Evolutionary conservation across 2,329 filamentous ascomycete genomes (phyloP), one percentile per base, ranked within the genome.

Genomic region (Myriosclerotinia duriaeana): DNA sequence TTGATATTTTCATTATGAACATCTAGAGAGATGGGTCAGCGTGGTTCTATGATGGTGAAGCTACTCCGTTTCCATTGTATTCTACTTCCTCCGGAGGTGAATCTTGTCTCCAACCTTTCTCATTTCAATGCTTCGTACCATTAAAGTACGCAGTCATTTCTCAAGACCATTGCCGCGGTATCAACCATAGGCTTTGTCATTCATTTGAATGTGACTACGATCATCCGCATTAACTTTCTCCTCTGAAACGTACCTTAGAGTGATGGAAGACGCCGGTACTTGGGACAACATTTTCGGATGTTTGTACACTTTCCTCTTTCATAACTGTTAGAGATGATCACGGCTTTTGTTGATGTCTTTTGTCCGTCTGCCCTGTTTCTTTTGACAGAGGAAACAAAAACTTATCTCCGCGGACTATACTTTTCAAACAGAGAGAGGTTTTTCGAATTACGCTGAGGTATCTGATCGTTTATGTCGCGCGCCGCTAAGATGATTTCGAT

Each of bases 311-410:
- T 42, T 54, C 67, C 50, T 61, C 74, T 66, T 70, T 70, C 70
- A 66, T 74, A 69, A 76, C 76, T 74, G 65, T 66, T 78, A 80
- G 81, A 84, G 85, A 87, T 76, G 84, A 85, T 85, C 82, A 86
- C 91, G 92, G 87, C 87, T 96, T 97, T 97, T 96, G 84, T 83
- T 84, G 92, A 96, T 89, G 92, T 93, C 80, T 87, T 97, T 97
- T 96, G 91, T 90, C 85, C 91, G 91, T 84, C 88, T 81, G 87
- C 89, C 89, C 87, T 88, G 86, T 85, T 75, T 76, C 65, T 67
- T 65, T 34, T 34, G 5, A 87, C 87, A 87, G 89, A 88, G 90
- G 89, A 93, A 90, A 82, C 89, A 96, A 97, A 97, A 93, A 95
- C 91, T 81, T 87, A 89, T 96, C 92, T 89, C 83, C 78, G 90